Evolutionary conservation across 2,329 filamentous ascomycete genomes (phyloP).

Genomic region (Colletotrichum godetiae): DNA sequence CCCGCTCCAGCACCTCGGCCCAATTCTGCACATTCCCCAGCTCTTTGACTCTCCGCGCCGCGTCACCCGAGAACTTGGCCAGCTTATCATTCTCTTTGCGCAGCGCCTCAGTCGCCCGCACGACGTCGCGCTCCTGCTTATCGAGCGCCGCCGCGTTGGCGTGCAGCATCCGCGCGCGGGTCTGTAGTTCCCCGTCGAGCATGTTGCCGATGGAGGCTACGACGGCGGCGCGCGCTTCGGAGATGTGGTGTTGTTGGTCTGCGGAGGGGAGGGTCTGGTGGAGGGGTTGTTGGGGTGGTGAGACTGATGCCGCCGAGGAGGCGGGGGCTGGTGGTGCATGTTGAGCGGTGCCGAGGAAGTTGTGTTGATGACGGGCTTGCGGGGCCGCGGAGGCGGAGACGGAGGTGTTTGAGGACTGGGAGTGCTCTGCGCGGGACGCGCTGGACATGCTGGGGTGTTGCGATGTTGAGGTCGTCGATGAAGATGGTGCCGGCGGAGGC

Average conservation of each 20-base stretch:
- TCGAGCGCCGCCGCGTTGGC: constrained; percentile 73
- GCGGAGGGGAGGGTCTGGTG: constrained; percentile 53
- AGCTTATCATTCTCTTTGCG: constrained; percentile 74
- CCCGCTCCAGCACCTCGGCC: constrained; percentile 82
- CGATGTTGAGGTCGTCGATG: constrained; percentile 13
- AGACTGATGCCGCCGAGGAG: not conserved
- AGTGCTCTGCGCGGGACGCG: constrained; percentile 22
- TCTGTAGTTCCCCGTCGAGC: constrained; percentile 75
- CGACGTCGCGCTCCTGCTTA: constrained; percentile 75
- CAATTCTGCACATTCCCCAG: constrained; percentile 87
- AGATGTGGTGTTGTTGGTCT: constrained; percentile 59
- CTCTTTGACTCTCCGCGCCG: constrained; percentile 77
- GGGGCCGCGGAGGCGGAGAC: constrained; percentile 22
- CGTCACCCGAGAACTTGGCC: constrained; percentile 71
- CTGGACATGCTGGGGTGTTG: constrained; percentile 33
- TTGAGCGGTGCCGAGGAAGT: constrained; percentile 10
- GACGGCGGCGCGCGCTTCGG: constrained; percentile 68
- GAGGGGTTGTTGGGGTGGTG: constrained; percentile 22
- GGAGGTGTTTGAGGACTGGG: constrained; percentile 32
- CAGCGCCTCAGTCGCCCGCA: constrained; percentile 68
- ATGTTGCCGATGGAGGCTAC: constrained; percentile 75
- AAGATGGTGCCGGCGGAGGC: constrained; percentile 11
- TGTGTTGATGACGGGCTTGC: constrained; percentile 12
- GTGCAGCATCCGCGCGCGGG: constrained; percentile 77
- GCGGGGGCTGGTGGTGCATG: constrained; percentile 2